Base-by-base conservation (phyloP, 164 flowering plant species). In the Magnolia kwangsiensis region DNA sequence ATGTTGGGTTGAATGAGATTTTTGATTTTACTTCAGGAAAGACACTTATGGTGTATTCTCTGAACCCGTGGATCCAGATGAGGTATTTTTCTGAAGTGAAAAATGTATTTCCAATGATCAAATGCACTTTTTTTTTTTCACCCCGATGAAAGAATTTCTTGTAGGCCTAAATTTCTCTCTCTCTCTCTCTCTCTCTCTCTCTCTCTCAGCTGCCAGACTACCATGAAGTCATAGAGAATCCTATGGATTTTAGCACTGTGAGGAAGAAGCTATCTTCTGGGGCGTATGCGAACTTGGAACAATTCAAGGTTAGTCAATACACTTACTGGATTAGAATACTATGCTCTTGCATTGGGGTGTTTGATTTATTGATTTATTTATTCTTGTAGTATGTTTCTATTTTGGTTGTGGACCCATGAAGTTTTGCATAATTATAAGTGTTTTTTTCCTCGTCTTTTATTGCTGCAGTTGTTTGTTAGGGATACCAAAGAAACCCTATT, bases 21-120 rank as follows among this genome's bases (percentile, higher is more conserved):
- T 68, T 67, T 23, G 21, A 23, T 23, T 71, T 69, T 74, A 21
- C 50, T 89, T 84, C 87, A 96, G 98, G 89, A 96, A 94, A 83
- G 99, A 96, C 83, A 90, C 95, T 58, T 85, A 91, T 74, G 89
- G 95, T 9, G 99, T 90, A 37, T 96, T 88, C 80, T 90, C 97
- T 5, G 97, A 96, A 73, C 96, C 99, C 0, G 99, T 94, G 82
- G 99, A 96, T 88, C 97, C 92, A 0, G 81, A 89, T 61, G 98
- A 96, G 97, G 99, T 95, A 77, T 49, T 78, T 78, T 24, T 67
- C 49, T 45, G 24, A 8, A 23, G 51, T 24, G 24, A 11, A 11
- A 10, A 9, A 21, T 65, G 21, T 65, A 4, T 9, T 65, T 20
- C 24, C 13, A 55, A 55, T 11, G 14, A 8, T 55, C 61, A 16